Percentiles rank a stretch among this genome's conserved stretches.
Conservation (phyloP, 2,329 filamentous ascomycete species). For the Pyricularia pennisetigena region DNA sequence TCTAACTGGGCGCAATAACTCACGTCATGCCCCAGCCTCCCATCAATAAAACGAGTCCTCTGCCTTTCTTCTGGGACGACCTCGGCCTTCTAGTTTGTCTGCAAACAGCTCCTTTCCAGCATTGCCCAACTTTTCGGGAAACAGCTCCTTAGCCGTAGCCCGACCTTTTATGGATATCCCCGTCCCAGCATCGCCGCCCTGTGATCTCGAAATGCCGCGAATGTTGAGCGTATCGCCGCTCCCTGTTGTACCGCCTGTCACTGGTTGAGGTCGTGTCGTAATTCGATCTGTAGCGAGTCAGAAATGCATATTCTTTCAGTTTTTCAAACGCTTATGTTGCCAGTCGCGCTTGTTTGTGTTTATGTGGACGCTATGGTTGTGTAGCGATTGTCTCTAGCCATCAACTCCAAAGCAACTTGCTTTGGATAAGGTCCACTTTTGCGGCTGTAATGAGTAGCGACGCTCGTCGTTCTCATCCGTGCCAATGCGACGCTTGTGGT, state of each 20-base stretch:
- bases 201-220: slow-evolving; percentile 43
- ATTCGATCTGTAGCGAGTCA: slow-evolving; percentile 2
- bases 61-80: slow-evolving; percentile 53
- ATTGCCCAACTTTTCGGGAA: slow-evolving; percentile 49
- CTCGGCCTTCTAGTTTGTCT: slow-evolving; percentile 46
- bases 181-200: slow-evolving; percentile 32
- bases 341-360: not conserved
- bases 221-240: slow-evolving; percentile 41
- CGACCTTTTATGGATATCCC: slow-evolving; percentile 57
- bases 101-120: slow-evolving; percentile 57
- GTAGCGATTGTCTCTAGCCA: not conserved
- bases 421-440: not conserved
- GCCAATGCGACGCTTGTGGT: not conserved
- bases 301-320: not conserved
- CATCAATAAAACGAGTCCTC: slow-evolving; percentile 62
- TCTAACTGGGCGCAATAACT: not conserved
- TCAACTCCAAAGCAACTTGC: not conserved
- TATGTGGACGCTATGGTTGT: not conserved
- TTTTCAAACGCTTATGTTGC: not conserved
- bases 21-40: not conserved
- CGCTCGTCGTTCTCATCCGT: not conserved
- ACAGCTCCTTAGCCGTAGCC: slow-evolving; percentile 53
- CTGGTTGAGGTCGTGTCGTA: not conserved
- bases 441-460: not conserved
- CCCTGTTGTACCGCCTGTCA: not conserved